phyloP scores from a whole-genome alignment of 2,329 filamentous ascomycete genomes.

The Shiraia sp. region DNA sequence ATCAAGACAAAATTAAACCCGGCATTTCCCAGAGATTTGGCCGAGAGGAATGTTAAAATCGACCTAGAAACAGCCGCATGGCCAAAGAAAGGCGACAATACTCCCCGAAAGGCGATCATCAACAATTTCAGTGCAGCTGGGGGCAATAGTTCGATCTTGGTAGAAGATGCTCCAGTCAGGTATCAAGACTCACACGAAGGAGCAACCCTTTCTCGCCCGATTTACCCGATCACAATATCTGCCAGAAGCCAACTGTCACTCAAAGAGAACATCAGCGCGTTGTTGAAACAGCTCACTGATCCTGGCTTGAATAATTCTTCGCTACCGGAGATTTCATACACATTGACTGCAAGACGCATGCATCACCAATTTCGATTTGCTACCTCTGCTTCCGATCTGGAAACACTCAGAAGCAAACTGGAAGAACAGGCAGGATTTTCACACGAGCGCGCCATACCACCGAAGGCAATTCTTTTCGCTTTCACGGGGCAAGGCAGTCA shows the following conservation, averaged over 20 bases:
- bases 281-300: conserved; percentile 12
- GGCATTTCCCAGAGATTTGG: conserved; percentile 63
- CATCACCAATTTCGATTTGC: conserved; percentile 19
- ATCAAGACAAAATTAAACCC: conserved; percentile 68
- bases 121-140: conserved; percentile 60
- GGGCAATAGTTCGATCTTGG: conserved; percentile 55
- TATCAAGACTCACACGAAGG: background rate
- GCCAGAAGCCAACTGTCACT: conserved; percentile 16
- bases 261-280: conserved; percentile 9
- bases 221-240: conserved; percentile 20
- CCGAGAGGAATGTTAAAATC: conserved; percentile 63
- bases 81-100: conserved; percentile 20
- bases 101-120: conserved; percentile 55
- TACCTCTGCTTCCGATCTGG: conserved; percentile 3
- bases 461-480: conserved; percentile 51
- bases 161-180: conserved; percentile 21
- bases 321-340: conserved; percentile 20
- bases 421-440: too few relatives aligned
- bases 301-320: conserved; percentile 1
- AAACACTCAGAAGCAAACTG: background rate
- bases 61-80: conserved; percentile 55
- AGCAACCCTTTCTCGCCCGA: conserved; percentile 12
- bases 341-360: conserved; percentile 24
- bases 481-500: conserved; percentile 45
- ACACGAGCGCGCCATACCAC: background rate